phyloP scores from a whole-genome alignment of 2,329 filamentous ascomycete genomes.

The Salinomyces thailandicus region DNA sequence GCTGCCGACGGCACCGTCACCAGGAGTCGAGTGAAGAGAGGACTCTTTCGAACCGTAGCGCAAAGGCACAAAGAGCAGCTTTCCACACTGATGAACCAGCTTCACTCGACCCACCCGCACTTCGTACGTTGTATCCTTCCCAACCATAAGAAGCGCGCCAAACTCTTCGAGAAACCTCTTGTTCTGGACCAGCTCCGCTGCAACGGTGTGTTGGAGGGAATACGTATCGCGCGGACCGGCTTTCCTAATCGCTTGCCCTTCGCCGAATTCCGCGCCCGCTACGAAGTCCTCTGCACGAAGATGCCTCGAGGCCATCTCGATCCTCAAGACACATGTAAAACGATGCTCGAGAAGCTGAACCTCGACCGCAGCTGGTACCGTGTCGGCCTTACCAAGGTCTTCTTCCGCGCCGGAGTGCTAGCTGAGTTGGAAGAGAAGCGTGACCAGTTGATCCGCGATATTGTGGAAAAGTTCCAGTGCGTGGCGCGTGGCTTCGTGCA shows the following conservation, averaged over 20 bases:
- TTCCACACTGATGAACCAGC: constrained; percentile 87
- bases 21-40: constrained; percentile 83
- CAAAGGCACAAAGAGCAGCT: constrained; percentile 97
- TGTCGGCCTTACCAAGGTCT: constrained; percentile 92
- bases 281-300: constrained; percentile 81
- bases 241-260: constrained; percentile 92
- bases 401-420: constrained; percentile 91
- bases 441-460: constrained; percentile 83
- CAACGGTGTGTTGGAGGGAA: constrained; percentile 98
- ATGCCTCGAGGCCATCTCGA: constrained; percentile 88
- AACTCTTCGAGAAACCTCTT: constrained; percentile 82
- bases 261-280: constrained; percentile 86
- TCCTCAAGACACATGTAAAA: constrained; percentile 69
- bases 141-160: constrained; percentile 94
- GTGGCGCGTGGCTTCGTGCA: constrained; percentile 83
- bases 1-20: constrained; percentile 32
- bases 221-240: constrained; percentile 89
- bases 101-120: constrained; percentile 93
- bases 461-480: constrained; percentile 89
- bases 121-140: constrained; percentile 97
- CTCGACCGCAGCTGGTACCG: constrained; percentile 81
- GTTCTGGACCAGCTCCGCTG: constrained; percentile 95
- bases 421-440: constrained; percentile 94
- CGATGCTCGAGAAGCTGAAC: constrained; percentile 82
- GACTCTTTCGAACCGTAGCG: constrained; percentile 89